A percentile compares a stretch with the other conserved stretches of the same genome.
phyloP scores from a whole-genome alignment of 257 asterid genomes.

The Knoxia roxburghii region DNA sequence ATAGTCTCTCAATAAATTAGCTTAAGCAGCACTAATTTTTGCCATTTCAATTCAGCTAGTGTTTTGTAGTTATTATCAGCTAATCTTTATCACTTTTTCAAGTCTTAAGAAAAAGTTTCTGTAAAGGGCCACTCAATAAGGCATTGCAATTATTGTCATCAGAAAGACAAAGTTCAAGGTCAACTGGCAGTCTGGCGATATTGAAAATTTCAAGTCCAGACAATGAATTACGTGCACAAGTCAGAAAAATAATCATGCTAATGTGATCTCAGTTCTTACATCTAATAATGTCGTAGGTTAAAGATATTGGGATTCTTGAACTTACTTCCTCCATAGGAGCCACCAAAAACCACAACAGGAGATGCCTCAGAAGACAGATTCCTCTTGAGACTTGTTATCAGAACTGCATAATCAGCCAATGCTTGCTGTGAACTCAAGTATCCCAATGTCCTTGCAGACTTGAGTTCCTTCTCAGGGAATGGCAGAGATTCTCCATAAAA shows the following conservation, averaged over 20 bases:
- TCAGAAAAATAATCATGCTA: not conserved
- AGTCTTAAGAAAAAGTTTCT: not conserved
- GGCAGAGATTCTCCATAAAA: slow-evolving; percentile 77
- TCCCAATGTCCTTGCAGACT: slow-evolving; percentile 57
- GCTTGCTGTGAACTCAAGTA: slow-evolving; percentile 76
- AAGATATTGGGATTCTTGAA: slow-evolving; percentile 7
- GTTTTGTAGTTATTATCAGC: too few relatives aligned
- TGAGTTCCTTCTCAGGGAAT: slow-evolving; percentile 48
- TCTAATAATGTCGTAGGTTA: not conserved
- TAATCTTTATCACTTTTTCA: too few relatives aligned
- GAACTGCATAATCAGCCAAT: slow-evolving; percentile 64
- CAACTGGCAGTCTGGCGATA: not conserved
- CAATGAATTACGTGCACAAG: slow-evolving; percentile 5
- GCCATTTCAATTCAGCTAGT: too few relatives aligned
- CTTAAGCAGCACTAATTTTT: not conserved
- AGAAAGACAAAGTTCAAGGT: not conserved
- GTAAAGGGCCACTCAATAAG: not conserved
- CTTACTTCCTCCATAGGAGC: slow-evolving; percentile 88
- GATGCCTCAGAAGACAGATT: slow-evolving; percentile 70
- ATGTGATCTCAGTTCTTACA: slow-evolving; percentile 16
- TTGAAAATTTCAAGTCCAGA: not conserved
- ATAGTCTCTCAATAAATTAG: not conserved
- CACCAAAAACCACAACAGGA: slow-evolving; percentile 81
- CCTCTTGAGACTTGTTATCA: slow-evolving; percentile 58
- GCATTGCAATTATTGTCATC: slow-evolving; percentile 5